phyloP scores from a whole-genome alignment of 2,329 filamentous ascomycete species.

The Hymenoscyphus scutula region DNA sequence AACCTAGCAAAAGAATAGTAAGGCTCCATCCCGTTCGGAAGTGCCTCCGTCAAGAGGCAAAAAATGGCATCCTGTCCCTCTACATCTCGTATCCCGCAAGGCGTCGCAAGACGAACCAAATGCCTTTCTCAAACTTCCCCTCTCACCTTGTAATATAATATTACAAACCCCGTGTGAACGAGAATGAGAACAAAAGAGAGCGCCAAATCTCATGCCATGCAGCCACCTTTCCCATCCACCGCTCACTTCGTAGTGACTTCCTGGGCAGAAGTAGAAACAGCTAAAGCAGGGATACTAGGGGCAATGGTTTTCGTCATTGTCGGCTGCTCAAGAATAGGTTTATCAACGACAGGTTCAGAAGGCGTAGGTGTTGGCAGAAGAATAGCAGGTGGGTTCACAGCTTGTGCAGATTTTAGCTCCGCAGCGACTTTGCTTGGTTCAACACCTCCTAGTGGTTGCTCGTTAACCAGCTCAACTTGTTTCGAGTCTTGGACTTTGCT shows the following conservation, averaged over 20 bases:
- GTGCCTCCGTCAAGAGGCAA: too few relatives aligned
- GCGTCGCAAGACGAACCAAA: too few relatives aligned
- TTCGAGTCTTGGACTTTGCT: neutral
- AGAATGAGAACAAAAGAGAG: neutral
- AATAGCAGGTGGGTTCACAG: neutral
- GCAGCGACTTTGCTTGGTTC: neutral
- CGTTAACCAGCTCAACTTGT: neutral
- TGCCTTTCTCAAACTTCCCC: neutral
- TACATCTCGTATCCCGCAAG: neutral
- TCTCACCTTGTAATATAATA: neutral
- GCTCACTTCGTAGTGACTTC: neutral
- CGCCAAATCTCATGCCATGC: neutral
- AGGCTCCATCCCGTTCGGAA: neutral
- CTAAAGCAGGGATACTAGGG: neutral
- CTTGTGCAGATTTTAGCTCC: neutral
- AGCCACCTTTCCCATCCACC: neutral
- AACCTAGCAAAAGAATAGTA: neutral
- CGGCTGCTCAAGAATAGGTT: neutral
- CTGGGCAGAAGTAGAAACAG: neutral
- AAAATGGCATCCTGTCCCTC: neutral
- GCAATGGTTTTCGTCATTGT: neutral
- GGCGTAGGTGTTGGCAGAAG: neutral
- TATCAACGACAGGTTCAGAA: neutral
- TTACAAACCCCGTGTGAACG: neutral
- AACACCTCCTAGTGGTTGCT: neutral